A percentile compares a stretch with the other conserved stretches of the same genome.
phyloP scores from a whole-genome alignment of 1,284 basidiomycete genomes.

The Ceratobasidium sp. region DNA sequence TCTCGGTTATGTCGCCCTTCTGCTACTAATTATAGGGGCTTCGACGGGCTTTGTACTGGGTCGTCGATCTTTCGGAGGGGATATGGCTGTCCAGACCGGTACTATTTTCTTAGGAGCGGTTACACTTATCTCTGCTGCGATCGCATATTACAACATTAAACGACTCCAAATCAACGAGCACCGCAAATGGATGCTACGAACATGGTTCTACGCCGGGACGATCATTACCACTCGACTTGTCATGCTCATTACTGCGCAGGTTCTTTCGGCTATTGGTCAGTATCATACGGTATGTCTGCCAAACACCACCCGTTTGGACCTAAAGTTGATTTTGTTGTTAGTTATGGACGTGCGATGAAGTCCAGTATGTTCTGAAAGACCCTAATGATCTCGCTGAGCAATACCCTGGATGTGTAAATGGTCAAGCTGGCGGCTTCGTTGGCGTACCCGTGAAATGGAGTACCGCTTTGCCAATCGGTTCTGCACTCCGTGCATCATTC shows the following conservation, averaged over 20 bases:
- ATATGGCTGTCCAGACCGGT: constrained; percentile 28
- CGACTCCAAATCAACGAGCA: constrained; percentile 47
- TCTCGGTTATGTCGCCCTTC: constrained; percentile 43
- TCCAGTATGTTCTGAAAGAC: constrained; percentile 17
- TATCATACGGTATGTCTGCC: constrained; percentile 28
- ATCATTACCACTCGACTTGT: constrained; percentile 37
- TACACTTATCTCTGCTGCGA: constrained; percentile 17
- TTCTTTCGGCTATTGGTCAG: constrained; percentile 11
- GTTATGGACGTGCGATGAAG: constrained; percentile 28
- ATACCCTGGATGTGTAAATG: background rate
- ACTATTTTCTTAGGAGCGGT: constrained; percentile 23
- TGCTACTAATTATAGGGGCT: constrained; percentile 29
- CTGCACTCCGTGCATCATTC: constrained; percentile 29
- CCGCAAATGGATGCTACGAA: constrained; percentile 48
- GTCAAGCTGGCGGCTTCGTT: background rate
- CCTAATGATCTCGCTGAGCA: background rate
- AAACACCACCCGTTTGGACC: too few relatives aligned
- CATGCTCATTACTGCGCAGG: constrained; percentile 21
- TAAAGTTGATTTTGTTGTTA: background rate
- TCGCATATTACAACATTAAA: constrained; percentile 47
- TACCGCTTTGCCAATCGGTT: constrained; percentile 3
- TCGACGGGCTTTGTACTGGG: constrained; percentile 36
- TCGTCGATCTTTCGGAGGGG: constrained; percentile 45
- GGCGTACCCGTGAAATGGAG: constrained; percentile 20
- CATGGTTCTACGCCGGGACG: constrained; percentile 43